Evolutionary conservation across 306 rosid species (phyloP), one percentile per base, ranked within the genome.

Genomic region (Lathyrus aphaca): DNA sequence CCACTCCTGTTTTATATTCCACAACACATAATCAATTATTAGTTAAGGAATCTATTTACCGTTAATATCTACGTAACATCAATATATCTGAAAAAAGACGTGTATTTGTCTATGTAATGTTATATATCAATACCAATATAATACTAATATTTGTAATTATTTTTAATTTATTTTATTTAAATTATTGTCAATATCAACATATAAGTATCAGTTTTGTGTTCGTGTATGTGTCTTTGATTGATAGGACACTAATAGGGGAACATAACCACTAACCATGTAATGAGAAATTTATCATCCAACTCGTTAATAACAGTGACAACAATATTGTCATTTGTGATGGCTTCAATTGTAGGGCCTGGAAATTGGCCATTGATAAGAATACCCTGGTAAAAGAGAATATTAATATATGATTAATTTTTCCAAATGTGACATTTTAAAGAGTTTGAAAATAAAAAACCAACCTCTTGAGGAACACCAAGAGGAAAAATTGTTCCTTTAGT

Each of bases 301-400:
- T 86, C 85, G 75, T 93, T 93, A 46, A 82, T 77, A 61, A 90
- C 91, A 80, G 82, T 72, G 0, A 93, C 77, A 17, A 90, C 5
- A 25, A 93, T 82, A 46, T 90, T 93, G 60, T 90, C 88, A 74
- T 93, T 93, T 7, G 98, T 93, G 32, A 85, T 84, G 44, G 86
- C 83, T 0, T 93, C 96, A 43, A 93, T 67, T 9, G 68, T 85
- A 8, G 98, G 98, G n/a, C 97, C 97, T 4, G 98, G 98, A 66
- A 88, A 90, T 72, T 90, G 85, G 9, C 97, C 97, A 58, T 90
- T 93, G 40, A 93, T 89, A 51, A 90, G 96, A 69, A 90, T 93
- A 2, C 81, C 97, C 98, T 93, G 77, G 17, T 23, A 53, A 29
- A 6, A 18, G 0, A 18, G 0, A 48, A 5, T 14, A 42, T 69